phyloP scores from a whole-genome alignment of 768 basidiomycete species.

The Auricularia cornea region DNA sequence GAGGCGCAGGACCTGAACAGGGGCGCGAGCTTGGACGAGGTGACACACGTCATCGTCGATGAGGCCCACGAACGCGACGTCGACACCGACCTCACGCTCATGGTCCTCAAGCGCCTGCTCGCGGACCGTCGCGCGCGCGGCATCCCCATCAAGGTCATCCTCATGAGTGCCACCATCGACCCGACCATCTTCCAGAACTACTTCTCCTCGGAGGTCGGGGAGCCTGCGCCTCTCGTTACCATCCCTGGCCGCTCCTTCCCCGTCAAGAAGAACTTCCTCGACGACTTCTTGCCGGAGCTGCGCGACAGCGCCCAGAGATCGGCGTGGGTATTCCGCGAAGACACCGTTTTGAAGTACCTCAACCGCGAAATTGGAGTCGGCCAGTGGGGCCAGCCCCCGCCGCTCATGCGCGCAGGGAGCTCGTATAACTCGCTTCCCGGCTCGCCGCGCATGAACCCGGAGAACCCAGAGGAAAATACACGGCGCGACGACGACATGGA shows the following conservation, averaged over 20 bases:
- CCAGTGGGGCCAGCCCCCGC: conserved; percentile 9
- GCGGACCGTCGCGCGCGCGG: conserved; percentile 61
- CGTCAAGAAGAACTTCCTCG: conserved; percentile 72
- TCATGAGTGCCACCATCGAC: conserved; percentile 97
- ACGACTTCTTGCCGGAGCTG: conserved; percentile 53
- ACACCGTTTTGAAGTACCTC: conserved; percentile 63
- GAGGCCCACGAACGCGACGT: conserved; percentile 95
- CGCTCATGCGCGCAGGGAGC: background rate
- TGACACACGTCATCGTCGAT: conserved; percentile 89
- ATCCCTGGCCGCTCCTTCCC: conserved; percentile 91
- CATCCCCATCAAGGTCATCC: conserved; percentile 72
- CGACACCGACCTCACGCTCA: conserved; percentile 83
- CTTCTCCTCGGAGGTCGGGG: conserved; percentile 56
- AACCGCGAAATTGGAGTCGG: conserved; percentile 48
- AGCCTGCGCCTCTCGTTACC: conserved; percentile 62
- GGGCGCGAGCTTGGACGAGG: conserved; percentile 44
- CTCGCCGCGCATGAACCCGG: background rate
- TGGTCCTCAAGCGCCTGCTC: conserved; percentile 78
- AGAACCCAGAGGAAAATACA: background rate
- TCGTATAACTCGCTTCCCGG: background rate
- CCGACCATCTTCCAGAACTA: conserved; percentile 83
- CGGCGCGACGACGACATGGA: conserved; percentile 53
- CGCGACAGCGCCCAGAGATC: conserved; percentile 24
- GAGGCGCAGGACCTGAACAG: conserved; percentile 28
- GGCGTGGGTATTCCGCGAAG: conserved; percentile 63